These are phyloP conservation scores for Nothophaeocryptopus gaeumannii DNA, from an alignment of 2,329 filamentous ascomycete species.

Conservation along the genomic window DNA sequence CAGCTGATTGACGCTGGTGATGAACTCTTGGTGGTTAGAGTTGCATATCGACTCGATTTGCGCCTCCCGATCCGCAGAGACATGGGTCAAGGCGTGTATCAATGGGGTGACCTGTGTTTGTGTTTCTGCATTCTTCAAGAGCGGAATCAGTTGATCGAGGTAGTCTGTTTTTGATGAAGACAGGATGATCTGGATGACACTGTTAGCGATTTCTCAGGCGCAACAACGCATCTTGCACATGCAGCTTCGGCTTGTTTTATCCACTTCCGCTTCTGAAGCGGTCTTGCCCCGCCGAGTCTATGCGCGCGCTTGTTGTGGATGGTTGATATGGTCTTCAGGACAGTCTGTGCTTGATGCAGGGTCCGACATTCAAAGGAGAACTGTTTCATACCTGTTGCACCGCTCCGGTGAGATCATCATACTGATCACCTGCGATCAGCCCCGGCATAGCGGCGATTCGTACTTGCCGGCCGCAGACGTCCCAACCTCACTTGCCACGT, in stretches of 20 bases:
- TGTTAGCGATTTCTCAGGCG: not conserved
- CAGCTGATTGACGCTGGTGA: slow-evolving; percentile 89
- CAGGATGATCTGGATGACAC: slow-evolving; percentile 72
- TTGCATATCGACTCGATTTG: slow-evolving; percentile 95
- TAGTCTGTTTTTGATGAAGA: slow-evolving; percentile 91
- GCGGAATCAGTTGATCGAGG: slow-evolving; percentile 90
- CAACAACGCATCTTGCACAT: not conserved
- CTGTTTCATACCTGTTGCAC: slow-evolving; percentile 48
- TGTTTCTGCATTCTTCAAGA: slow-evolving; percentile 81
- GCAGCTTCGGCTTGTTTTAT: not conserved
- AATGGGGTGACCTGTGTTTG: slow-evolving; percentile 65
- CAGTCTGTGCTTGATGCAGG: no score
- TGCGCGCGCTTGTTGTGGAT: not conserved
- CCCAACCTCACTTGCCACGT: slow-evolving; percentile 3
- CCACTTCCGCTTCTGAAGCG: not conserved
- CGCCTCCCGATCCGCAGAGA: slow-evolving; percentile 79
- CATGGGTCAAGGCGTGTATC: slow-evolving; percentile 73
- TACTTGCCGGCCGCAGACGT: not conserved
- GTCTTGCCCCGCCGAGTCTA: not conserved
- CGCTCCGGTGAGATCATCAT: slow-evolving; percentile 48
- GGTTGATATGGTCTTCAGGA: no score
- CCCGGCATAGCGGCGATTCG: slow-evolving; percentile 32
- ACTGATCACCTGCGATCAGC: slow-evolving; percentile 39
- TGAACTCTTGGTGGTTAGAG: slow-evolving; percentile 94
- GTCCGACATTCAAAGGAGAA: not conserved